These are phyloP conservation scores for Heliocybe sulcata DNA, from an alignment of 1,284 basidiomycete genomes.

Conservation along the genomic window DNA sequence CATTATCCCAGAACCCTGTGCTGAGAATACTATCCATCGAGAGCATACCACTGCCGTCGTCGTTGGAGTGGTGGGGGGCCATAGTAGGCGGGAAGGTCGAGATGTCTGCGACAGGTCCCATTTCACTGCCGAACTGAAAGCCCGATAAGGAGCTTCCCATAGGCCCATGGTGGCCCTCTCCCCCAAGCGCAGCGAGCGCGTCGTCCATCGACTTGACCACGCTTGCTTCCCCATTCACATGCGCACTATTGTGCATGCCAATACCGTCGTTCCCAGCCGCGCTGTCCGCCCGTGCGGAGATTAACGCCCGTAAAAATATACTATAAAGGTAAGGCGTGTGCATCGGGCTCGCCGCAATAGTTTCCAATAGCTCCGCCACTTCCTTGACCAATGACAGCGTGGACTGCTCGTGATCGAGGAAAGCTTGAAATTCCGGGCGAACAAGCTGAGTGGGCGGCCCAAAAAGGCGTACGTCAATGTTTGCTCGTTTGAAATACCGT, in stretches of 20 bases:
- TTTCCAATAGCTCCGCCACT: constrained; percentile 74
- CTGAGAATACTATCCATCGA: constrained; percentile 78
- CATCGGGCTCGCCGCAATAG: constrained; percentile 61
- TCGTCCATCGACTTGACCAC: not conserved
- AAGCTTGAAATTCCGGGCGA: constrained; percentile 74
- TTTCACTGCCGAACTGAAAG: constrained; percentile 70
- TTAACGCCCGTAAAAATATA: constrained; percentile 76
- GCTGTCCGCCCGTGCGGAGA: constrained; percentile 49
- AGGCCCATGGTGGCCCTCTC: constrained; percentile 5
- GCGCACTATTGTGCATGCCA: not conserved
- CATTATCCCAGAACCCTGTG: constrained; percentile 76
- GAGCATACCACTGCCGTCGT: constrained; percentile 42
- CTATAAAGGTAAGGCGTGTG: constrained; percentile 88
- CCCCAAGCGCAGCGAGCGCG: not conserved
- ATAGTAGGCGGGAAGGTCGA: constrained; percentile 79
- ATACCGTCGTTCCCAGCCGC: not conserved
- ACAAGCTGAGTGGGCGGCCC: constrained; percentile 46
- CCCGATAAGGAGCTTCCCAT: constrained; percentile 28
- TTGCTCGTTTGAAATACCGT: not conserved
- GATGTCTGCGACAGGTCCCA: constrained; percentile 73
- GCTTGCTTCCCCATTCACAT: not conserved
- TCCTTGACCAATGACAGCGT: constrained; percentile 72
- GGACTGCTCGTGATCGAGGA: constrained; percentile 66
- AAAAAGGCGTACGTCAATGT: not conserved
- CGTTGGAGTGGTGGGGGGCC: constrained; percentile 39